Evolutionary conservation across 345 rosid genomes (phyloP).

Genomic region (Punica granatum): DNA sequence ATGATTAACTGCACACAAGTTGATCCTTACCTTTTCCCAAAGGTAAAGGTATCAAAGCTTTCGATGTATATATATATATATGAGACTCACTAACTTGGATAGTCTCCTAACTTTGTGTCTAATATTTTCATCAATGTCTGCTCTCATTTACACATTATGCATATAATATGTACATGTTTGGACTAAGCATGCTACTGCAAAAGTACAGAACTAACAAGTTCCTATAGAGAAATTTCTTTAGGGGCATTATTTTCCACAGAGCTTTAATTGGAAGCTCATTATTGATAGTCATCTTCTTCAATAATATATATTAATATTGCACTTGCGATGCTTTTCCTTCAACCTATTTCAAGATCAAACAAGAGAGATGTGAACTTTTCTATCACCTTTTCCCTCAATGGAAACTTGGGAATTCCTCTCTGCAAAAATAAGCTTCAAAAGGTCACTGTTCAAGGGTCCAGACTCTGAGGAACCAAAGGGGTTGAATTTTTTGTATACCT

Average conservation of each 20-base stretch:
- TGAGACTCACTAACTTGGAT: no score
- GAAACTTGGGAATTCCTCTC: not conserved
- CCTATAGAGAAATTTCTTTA: not conserved
- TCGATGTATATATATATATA: no score
- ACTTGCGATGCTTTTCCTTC: conserved; percentile 5
- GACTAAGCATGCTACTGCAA: not conserved
- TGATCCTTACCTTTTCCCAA: not conserved
- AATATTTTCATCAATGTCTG: no score
- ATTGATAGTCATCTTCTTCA: not conserved
- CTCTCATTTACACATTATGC: no score
- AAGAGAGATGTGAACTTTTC: conserved; percentile 3
- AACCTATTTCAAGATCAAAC: conserved; percentile 10
- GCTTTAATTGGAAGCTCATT: conserved; percentile 2
- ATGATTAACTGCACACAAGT: no score
- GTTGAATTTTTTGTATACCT: not conserved
- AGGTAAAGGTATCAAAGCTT: no score
- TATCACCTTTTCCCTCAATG: conserved; percentile 8
- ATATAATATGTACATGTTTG: not conserved
- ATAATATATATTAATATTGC: no score
- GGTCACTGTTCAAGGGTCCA: conserved; percentile 3
- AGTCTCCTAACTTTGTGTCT: no score
- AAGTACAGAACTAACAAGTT: not conserved
- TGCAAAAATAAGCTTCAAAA: not conserved
- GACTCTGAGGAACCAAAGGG: conserved; percentile 3
- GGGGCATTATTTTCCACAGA: conserved; percentile 1